Evolutionary conservation across 1,284 basidiomycete genomes (phyloP).

Genomic region (Puccinia coronata): DNA sequence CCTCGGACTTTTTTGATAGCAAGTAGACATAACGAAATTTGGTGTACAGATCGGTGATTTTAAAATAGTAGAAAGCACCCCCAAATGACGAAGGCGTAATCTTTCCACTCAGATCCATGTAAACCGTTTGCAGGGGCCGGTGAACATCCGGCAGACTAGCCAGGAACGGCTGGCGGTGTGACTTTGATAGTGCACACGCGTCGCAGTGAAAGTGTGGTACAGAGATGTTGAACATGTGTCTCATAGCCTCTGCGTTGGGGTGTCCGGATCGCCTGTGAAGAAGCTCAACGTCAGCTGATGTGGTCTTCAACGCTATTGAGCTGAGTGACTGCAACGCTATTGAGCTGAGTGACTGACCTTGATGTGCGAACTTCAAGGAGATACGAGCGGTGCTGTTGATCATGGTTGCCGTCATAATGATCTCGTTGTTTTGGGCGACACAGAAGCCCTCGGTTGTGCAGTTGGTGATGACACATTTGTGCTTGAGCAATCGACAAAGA

Average conservation of each 20-base stretch:
- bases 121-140: background rate
- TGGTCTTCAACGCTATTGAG: background rate
- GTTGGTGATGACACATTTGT: background rate
- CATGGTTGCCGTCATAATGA: background rate
- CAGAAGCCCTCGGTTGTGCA: background rate
- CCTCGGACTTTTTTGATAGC: constrained; percentile 4
- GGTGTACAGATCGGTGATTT: constrained; percentile 14
- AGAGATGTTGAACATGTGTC: background rate
- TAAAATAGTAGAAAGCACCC: constrained; percentile 9
- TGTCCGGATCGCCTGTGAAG: constrained; percentile 3
- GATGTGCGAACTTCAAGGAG: background rate
- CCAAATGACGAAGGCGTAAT: background rate
- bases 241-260: background rate
- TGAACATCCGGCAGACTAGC: background rate
- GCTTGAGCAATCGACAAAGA: background rate
- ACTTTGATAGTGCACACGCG: constrained; percentile 3
- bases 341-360: background rate
- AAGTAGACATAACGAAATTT: background rate
- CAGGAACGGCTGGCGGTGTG: background rate
- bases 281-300: background rate
- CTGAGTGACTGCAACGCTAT: background rate
- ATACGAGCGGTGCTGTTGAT: background rate
- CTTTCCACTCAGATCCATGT: constrained; percentile 10
- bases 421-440: background rate
- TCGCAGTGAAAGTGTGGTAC: background rate